phyloP scores from a whole-genome alignment of 1,139 yeast genomes.

The Debaryomyces sp. region DNA sequence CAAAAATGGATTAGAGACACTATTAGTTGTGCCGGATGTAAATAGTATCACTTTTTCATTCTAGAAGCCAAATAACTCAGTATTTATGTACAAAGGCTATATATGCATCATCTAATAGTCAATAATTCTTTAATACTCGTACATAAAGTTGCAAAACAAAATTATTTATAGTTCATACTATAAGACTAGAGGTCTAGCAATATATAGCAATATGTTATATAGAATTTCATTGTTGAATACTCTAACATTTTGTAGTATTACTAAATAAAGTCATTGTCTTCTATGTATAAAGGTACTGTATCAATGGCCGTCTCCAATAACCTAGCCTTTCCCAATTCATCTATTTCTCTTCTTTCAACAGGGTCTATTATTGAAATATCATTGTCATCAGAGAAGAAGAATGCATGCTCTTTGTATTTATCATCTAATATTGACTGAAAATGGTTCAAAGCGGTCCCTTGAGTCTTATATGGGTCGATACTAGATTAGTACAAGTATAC shows the following conservation, averaged over 20 bases:
- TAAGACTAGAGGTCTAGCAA: not conserved
- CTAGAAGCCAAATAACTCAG: constrained; percentile 19
- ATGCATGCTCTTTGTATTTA: not conserved
- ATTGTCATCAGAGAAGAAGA: not conserved
- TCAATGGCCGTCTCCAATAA: not conserved
- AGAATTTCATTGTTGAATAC: not conserved
- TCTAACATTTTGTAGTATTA: not conserved
- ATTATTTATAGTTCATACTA: too few relatives aligned
- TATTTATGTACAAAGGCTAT: not conserved
- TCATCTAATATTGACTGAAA: not conserved
- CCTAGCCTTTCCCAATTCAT: not conserved
- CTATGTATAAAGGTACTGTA: not conserved
- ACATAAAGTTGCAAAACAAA: too few relatives aligned
- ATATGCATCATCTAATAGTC: not conserved
- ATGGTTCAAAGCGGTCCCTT: not conserved
- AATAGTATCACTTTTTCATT: constrained; percentile 64
- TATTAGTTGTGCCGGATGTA: constrained; percentile 73
- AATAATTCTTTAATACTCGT: too few relatives aligned
- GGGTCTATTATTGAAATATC: not conserved
- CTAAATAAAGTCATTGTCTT: not conserved
- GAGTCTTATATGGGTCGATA: not conserved
- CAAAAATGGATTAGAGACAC: constrained; percentile 66
- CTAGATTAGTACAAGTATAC: too few relatives aligned
- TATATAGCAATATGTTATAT: too few relatives aligned
- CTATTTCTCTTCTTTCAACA: not conserved